Base-by-base conservation (phyloP, 371 early-diverging fungal species). In the Blakeslea trispora region DNA sequence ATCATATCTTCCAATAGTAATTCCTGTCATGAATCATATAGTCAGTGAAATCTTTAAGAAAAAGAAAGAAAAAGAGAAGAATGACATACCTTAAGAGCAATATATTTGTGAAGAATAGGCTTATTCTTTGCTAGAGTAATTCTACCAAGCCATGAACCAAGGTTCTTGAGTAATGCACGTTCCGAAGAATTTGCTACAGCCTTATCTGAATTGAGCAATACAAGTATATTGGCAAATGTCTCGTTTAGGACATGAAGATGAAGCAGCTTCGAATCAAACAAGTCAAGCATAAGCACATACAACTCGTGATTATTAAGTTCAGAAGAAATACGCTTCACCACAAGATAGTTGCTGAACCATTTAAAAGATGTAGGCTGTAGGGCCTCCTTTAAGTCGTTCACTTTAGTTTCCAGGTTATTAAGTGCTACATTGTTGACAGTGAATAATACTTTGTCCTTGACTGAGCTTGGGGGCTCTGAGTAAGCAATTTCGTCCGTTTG, bases 91-190 rank as follows among this genome's bases (percentile, higher is more conserved):
- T 97, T 97, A 70, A 97, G 89, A 0, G 93, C 83, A 42, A 98
- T 80, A 53, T 95, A 77, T 54, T 92, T 94, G 71, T 96, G 95
- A 69, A 90, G 85, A 59, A 98, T 92, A 9, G 98, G 98, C 54
- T 84, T 84, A 68, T 98, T 88, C 21, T 90, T 84, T 18, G 94
- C 95, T 8, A 98, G 64, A 1, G 99, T 96, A 60, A 97, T 80
- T 23, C 84, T 84, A 34, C 99, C 99, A 5, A 98, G 83, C 99
- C 99, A 98, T 3, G 92, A 85, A 3, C 98, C 99, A 18, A 98
- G 71, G 63, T 95, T 98, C 74, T 96, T 97, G 34, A 98, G 69
- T 32, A 92, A 74, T 4, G 89, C 75, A 10, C 96, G 82, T 55
- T 98, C 97, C 8, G 86, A 81, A 0, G 95, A 89, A 42, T 92